Evolutionary conservation across 345 rosid species (phyloP).

Genomic region (Atalantia buxifolia): DNA sequence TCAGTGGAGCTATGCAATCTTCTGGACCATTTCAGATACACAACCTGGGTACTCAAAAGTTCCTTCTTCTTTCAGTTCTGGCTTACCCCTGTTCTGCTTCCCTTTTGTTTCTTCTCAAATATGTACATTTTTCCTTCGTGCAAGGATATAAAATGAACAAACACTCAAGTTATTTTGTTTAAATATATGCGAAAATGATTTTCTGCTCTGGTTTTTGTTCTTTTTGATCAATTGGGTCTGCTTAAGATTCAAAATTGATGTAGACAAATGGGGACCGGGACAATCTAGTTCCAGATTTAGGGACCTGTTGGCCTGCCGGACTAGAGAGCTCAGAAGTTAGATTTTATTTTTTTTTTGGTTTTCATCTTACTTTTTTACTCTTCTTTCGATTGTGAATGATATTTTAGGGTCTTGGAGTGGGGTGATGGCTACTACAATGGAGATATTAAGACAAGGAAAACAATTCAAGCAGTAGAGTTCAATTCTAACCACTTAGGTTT

Average conservation of each 20-base stretch:
- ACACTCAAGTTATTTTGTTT: background rate
- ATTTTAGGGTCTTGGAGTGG: slow-evolving; percentile 77
- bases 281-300: background rate
- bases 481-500: slow-evolving; percentile 64
- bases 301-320: background rate
- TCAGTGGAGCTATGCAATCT: slow-evolving; percentile 93
- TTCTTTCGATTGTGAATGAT: slow-evolving; percentile 2
- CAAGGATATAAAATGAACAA: background rate
- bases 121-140: background rate
- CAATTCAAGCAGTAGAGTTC: slow-evolving; percentile 70
- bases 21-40: slow-evolving; percentile 78
- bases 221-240: background rate
- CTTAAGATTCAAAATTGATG: background rate
- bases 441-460: slow-evolving; percentile 91
- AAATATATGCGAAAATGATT: background rate
- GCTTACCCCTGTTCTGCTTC: background rate
- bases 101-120: background rate
- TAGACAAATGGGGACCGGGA: background rate
- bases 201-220: background rate
- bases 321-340: background rate
- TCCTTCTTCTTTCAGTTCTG: slow-evolving; percentile 2
- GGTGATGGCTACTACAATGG: slow-evolving; percentile 95
- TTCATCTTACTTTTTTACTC: background rate
- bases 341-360: background rate
- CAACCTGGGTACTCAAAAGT: slow-evolving; percentile 66